Percentiles rank a stretch among this genome's conserved stretches.
These are phyloP conservation scores for Aspergillus pseudotamarii DNA, from an alignment of 2,329 filamentous ascomycete genomes.

Conservation along the genomic window DNA sequence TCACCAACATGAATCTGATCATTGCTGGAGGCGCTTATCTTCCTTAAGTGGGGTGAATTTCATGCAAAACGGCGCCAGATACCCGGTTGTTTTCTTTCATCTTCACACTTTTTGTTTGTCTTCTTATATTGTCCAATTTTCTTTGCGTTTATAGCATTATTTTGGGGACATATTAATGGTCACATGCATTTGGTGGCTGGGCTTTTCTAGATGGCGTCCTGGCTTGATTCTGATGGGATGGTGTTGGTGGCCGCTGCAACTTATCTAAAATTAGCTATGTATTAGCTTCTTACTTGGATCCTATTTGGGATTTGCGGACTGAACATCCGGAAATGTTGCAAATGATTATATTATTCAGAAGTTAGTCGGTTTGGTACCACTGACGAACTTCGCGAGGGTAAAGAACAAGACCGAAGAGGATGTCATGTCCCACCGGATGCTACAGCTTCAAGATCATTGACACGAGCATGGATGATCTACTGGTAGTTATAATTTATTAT, in stretches of 20 bases:
- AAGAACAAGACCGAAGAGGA: too few species aligned
- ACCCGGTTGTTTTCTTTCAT: slow-evolving; percentile 15
- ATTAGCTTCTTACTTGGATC: background rate
- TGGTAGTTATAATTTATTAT: background rate
- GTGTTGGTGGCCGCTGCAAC: background rate
- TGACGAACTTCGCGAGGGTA: background rate
- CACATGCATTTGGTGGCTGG: slow-evolving; percentile 6
- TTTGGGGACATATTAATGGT: slow-evolving; percentile 5
- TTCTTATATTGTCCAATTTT: background rate
- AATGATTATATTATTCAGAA: background rate
- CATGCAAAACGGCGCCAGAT: slow-evolving; percentile 23
- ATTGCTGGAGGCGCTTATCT: slow-evolving; percentile 76
- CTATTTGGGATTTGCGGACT: background rate
- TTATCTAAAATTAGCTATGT: background rate
- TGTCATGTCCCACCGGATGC: background rate
- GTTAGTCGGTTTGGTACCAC: background rate
- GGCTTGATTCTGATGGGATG: background rate
- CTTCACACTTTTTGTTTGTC: background rate
- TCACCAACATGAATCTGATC: slow-evolving; percentile 93
- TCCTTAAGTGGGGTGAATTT: slow-evolving; percentile 41
- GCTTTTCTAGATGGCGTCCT: background rate
- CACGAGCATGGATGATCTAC: background rate
- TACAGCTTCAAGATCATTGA: background rate
- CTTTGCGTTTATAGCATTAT: background rate
- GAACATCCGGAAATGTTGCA: background rate